Evolutionary conservation across 352 stramenopile species (phyloP).

Genomic region (Pythium apleroticum): DNA sequence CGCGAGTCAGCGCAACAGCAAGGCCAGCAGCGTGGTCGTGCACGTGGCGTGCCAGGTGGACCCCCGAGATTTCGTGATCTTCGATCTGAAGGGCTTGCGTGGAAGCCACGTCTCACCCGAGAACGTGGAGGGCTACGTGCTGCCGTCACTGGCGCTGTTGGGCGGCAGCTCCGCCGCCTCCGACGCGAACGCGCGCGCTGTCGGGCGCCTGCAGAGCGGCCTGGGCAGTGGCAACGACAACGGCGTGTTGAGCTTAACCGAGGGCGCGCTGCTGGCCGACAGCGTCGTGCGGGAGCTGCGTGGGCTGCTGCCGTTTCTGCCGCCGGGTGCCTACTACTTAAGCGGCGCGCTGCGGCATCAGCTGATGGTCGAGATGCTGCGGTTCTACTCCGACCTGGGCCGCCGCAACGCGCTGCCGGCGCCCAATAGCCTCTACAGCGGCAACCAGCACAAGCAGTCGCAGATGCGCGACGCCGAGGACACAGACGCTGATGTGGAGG

Average conservation of each 20-base stretch:
- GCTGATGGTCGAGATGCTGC: conserved; percentile 52
- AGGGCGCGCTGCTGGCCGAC: conserved; percentile 42
- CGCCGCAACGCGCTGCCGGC: conserved; percentile 7
- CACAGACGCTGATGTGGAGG: conserved; percentile 24
- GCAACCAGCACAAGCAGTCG: neutral
- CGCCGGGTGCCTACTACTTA: conserved; percentile 50
- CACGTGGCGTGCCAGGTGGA: conserved; percentile 45
- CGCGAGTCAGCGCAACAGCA: neutral
- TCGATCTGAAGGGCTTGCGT: conserved; percentile 31
- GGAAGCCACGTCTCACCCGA: conserved; percentile 31
- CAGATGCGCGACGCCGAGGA: conserved; percentile 12
- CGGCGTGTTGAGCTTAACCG: conserved; percentile 36
- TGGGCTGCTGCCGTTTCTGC: conserved; percentile 43
- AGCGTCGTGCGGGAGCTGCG: conserved; percentile 50
- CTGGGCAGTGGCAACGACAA: neutral
- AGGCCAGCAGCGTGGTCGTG: conserved; percentile 22
- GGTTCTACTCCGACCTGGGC: conserved; percentile 47
- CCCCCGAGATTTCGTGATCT: conserved; percentile 35
- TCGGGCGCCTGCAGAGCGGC: neutral
- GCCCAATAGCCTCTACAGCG: neutral
- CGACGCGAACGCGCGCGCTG: neutral
- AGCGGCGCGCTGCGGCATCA: conserved; percentile 40
- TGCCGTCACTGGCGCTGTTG: conserved; percentile 32
- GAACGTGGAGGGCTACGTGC: conserved; percentile 44
- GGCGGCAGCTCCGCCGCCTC: neutral